Evolutionary conservation across 768 basidiomycete genomes (phyloP), one percentile per base, ranked within the genome.

Genomic region (Arthromyces matolae): DNA sequence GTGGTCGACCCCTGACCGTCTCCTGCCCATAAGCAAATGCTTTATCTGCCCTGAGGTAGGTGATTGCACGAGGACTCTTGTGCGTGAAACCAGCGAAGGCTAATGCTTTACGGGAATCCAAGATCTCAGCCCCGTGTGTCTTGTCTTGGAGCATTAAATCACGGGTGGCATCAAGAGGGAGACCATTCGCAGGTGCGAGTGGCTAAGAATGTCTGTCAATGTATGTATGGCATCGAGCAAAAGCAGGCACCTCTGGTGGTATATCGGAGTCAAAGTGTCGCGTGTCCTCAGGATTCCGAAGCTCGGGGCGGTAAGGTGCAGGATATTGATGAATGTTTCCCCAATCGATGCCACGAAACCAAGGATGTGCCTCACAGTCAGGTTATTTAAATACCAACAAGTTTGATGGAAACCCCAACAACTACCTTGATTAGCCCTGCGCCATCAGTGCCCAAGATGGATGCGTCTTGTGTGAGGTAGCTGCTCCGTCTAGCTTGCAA

Each of bases 191-290:
- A 60, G 92, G 89, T 57, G 87, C 86, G 27, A 94, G 81, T 54
- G 91, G 91, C 86, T 95, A 70, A n/a, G n/a, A n/a, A 74, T 68
- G 73, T 72, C 63, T 52, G 32, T 57, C 59, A 57, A 49, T 60
- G n/a, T n/a, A n/a, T n/a, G n/a, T n/a, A n/a, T n/a, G n/a, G n/a
- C n/a, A n/a, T 33, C 23, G 13, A 25, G 32, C 64, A 59, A 13
- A 18, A 20, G 68, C 65, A 61, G n/a, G n/a, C 69, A 92, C 93
- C 82, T 94, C 90, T 29, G 87, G 72, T 18, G 90, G 90, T 59
- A 96, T 97, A 65, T 95, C 92, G 44, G 86, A 82, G 66, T 98
- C 94, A 55, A 99, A 97, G 67, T 99, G 94, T 51, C 83, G 78
- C 13, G 95, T 97, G 65, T 98, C 93, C 59, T 86, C 89, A 22